These are phyloP conservation scores for Lichenothelia convexa DNA, from an alignment of 495 filamentous ascomycete genomes.

Conservation along the genomic window DNA sequence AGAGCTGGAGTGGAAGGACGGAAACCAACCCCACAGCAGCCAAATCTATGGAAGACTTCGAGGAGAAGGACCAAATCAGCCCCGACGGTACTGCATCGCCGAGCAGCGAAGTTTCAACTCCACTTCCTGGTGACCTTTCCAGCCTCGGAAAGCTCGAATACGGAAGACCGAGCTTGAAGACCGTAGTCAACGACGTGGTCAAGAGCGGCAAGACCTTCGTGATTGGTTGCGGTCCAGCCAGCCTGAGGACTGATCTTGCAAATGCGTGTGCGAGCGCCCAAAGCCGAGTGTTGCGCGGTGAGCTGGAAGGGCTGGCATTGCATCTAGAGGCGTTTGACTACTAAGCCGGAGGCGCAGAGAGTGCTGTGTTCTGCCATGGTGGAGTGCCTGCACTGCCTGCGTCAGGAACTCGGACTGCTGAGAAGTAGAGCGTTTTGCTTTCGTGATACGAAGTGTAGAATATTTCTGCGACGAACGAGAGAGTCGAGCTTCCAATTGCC, in stretches of 20 bases:
- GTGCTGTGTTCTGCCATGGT: not conserved
- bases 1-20: no score
- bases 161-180: not conserved
- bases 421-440: no score
- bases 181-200: not conserved
- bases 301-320: slow-evolving; percentile 1
- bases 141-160: not conserved
- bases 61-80: not conserved
- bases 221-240: slow-evolving; percentile 5
- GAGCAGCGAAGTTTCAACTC: not conserved
- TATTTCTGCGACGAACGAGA: no score
- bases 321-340: slow-evolving; percentile 5
- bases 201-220: not conserved
- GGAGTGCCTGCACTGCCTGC: no score
- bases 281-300: not conserved
- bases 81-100: not conserved
- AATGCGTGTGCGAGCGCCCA: slow-evolving; percentile 3
- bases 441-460: no score
- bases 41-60: not conserved
- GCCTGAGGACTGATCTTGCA: slow-evolving; percentile 2
- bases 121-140: no score
- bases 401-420: no score
- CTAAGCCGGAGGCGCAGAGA: not conserved
- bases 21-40: no score
- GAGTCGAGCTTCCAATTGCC: no score